phyloP scores from a whole-genome alignment of 169 alveolate species.

The Plasmodium fragile region DNA sequence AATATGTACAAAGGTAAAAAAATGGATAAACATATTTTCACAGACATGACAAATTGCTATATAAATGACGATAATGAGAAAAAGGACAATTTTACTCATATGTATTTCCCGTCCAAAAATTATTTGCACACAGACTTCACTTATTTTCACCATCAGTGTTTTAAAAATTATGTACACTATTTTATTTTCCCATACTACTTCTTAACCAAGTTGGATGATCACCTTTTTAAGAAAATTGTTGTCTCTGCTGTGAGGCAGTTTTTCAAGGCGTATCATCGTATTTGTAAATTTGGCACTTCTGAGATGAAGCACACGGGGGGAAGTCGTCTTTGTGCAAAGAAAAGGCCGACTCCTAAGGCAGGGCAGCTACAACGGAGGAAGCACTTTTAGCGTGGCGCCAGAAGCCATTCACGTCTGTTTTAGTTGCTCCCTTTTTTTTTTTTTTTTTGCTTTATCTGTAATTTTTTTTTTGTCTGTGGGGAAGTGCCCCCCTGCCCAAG shows the following conservation, averaged over 20 bases:
- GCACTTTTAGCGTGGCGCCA: neutral
- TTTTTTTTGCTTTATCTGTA: too few relatives aligned
- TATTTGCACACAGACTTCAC: slow-evolving; percentile 48
- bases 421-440: neutral
- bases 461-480: neutral
- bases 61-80: slow-evolving; percentile 38
- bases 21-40: slow-evolving; percentile 19
- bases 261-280: slow-evolving; percentile 45
- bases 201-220: slow-evolving; percentile 50
- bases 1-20: neutral
- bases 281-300: neutral
- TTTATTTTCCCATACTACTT: slow-evolving; percentile 53
- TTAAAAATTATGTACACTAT: slow-evolving; percentile 69
- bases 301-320: neutral
- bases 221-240: slow-evolving; percentile 42
- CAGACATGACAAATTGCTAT: slow-evolving; percentile 29
- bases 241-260: slow-evolving; percentile 12
- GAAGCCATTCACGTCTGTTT: neutral
- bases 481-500: neutral
- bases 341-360: neutral
- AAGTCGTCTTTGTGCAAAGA: neutral
- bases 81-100: slow-evolving; percentile 5
- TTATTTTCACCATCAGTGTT: slow-evolving; percentile 62
- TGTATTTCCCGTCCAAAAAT: slow-evolving; percentile 64
- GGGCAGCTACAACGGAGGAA: neutral